A percentile compares a stretch with the other conserved stretches of the same genome.
phyloP scores from a whole-genome alignment of 1,139 yeast species.

The Diutina scorzettiae region DNA sequence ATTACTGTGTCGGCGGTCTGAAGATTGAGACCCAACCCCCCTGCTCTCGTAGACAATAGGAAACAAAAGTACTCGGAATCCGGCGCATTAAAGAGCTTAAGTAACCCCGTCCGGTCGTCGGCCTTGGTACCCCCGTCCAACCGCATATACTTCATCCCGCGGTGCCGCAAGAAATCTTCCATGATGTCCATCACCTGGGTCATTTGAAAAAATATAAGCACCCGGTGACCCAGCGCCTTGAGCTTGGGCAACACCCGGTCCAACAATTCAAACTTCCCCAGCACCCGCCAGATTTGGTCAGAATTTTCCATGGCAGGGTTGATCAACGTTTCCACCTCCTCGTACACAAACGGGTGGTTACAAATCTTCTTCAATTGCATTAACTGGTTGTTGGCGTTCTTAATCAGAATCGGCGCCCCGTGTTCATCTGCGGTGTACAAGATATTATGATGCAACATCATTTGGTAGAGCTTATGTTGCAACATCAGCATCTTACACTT shows the following conservation, averaged over 20 bases:
- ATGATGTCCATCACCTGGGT: constrained; percentile 82
- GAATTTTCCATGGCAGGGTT: constrained; percentile 66
- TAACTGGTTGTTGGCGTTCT: constrained; percentile 81
- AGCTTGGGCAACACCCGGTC: constrained; percentile 68
- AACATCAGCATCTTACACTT: constrained; percentile 90
- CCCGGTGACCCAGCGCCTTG: constrained; percentile 66
- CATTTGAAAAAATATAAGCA: constrained; percentile 77
- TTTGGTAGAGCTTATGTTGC: constrained; percentile 69
- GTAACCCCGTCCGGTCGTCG: constrained; percentile 63
- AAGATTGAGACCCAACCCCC: constrained; percentile 76
- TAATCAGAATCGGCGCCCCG: constrained; percentile 45
- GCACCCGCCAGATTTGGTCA: constrained; percentile 61
- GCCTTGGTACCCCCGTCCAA: constrained; percentile 78
- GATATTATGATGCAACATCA: constrained; percentile 62
- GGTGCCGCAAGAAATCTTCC: constrained; percentile 67
- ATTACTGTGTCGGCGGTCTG: constrained; percentile 86
- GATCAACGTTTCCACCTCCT: constrained; percentile 79
- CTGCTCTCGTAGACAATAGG: constrained; percentile 75
- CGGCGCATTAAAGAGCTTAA: constrained; percentile 62
- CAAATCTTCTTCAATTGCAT: constrained; percentile 96
- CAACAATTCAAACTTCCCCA: constrained; percentile 70
- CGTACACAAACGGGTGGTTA: constrained; percentile 95
- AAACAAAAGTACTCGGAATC: constrained; percentile 67
- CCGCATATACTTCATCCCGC: constrained; percentile 59
- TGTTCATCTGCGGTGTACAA: constrained; percentile 46